Conservation (phyloP, 2,329 filamentous ascomycete genomes). For the Nemania serpens region DNA sequence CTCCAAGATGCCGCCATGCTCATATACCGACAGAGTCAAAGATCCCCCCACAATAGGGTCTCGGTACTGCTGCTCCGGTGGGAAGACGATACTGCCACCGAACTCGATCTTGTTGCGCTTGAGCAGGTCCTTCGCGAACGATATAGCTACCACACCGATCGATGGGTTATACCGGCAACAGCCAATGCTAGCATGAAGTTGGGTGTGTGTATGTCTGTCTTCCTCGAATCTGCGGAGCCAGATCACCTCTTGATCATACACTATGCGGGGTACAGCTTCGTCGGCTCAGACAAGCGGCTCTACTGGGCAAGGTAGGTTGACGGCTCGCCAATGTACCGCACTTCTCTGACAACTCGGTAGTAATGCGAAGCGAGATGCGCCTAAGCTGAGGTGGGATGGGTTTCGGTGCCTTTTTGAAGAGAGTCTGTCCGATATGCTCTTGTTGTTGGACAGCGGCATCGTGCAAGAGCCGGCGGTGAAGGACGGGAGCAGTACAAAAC, state of each 20-base stretch:
- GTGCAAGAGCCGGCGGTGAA: constrained; percentile 55
- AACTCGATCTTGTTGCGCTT: constrained; percentile 58
- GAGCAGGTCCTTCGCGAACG: constrained; percentile 63
- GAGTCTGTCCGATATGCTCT: constrained; percentile 64
- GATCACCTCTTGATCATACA: constrained; percentile 68
- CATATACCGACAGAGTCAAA: constrained; percentile 66
- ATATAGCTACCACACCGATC: constrained; percentile 65
- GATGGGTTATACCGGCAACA: constrained; percentile 64
- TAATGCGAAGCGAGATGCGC: constrained; percentile 61
- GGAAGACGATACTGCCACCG: constrained; percentile 62
- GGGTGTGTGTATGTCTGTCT: constrained; percentile 62
- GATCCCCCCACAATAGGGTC: constrained; percentile 60
- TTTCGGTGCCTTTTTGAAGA: constrained; percentile 66
- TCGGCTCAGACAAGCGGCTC: constrained; percentile 62
- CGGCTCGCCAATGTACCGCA: constrained; percentile 25
- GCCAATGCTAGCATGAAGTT: constrained; percentile 65
- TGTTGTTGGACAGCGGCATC: constrained; percentile 66
- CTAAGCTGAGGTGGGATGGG: constrained; percentile 67
- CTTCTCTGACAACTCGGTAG: constrained; percentile 52
- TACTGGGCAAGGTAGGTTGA: constrained; percentile 69
- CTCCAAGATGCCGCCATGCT: constrained; percentile 71
- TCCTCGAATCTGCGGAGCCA: constrained; percentile 60
- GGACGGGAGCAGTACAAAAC: constrained; percentile 62
- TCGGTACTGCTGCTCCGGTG: constrained; percentile 66
- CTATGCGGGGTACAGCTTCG: constrained; percentile 65